Conservation (phyloP, 169 alveolate genomes). For the Plasmodium vivax region DNA sequence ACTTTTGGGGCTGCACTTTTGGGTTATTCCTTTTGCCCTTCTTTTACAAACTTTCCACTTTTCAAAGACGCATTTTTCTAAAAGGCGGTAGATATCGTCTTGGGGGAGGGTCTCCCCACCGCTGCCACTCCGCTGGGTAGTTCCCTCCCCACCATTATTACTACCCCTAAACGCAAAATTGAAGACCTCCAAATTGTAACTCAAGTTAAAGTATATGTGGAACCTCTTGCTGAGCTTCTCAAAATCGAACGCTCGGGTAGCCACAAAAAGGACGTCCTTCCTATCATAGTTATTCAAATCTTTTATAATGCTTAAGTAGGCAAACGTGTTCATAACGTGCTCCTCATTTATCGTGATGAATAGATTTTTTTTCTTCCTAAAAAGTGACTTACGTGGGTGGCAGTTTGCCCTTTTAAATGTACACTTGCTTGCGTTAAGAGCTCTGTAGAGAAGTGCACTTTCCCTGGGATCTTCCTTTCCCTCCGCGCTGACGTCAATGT, state of each 20-base stretch:
- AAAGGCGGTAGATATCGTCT: slow-evolving; percentile 1
- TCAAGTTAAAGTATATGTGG: slow-evolving; percentile 56
- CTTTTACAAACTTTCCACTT: slow-evolving; percentile 19
- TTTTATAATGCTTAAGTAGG: slow-evolving; percentile 25
- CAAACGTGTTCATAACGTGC: slow-evolving; percentile 21
- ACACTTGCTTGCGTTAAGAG: not conserved
- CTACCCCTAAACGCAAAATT: not conserved
- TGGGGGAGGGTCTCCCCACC: not conserved
- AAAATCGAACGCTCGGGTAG: slow-evolving; percentile 51
- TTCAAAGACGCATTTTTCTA: slow-evolving; percentile 32
- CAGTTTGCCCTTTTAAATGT: not conserved
- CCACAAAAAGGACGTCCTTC: slow-evolving; percentile 49
- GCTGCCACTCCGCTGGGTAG: not conserved
- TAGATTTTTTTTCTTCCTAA: slow-evolving; percentile 31
- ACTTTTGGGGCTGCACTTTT: not conserved
- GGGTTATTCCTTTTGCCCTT: not conserved
- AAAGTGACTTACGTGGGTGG: not conserved
- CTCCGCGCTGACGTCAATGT: not conserved
- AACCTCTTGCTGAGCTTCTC: slow-evolving; percentile 53
- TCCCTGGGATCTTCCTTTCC: not conserved
- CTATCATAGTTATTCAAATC: slow-evolving; percentile 39
- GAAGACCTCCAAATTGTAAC: slow-evolving; percentile 20
- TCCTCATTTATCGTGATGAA: slow-evolving; percentile 53
- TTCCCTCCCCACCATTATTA: not conserved
- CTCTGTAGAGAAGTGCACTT: not conserved